phyloP scores from a whole-genome alignment of 306 rosid genomes.

The Lagenaria siceraria region DNA sequence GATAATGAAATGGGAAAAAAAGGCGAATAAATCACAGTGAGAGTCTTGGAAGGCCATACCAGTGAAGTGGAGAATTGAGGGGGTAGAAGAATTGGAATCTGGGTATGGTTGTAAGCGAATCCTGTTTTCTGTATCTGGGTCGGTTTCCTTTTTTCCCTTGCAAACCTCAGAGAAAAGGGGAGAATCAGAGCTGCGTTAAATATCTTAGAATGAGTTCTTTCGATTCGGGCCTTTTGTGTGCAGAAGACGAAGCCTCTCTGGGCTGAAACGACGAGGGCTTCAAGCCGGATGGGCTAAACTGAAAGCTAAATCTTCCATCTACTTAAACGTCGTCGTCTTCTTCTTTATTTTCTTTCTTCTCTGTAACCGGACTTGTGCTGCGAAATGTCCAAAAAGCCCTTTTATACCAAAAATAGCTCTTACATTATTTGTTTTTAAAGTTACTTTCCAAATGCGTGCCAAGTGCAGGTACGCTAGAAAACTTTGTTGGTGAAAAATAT shows the following conservation, averaged over 20 bases:
- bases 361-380: neutral
- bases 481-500: neutral
- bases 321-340: neutral
- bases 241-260: neutral
- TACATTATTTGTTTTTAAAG: neutral
- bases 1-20: neutral
- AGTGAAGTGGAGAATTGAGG: neutral
- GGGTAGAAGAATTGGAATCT: neutral
- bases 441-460: neutral
- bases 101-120: neutral
- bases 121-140: neutral
- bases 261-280: neutral
- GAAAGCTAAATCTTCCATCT: neutral
- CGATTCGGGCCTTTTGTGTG: neutral
- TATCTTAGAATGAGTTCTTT: neutral
- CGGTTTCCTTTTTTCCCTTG: neutral
- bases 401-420: neutral
- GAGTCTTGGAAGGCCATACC: neutral
- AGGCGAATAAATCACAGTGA: neutral
- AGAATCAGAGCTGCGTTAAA: constrained; percentile 3
- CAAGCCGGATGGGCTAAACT: neutral
- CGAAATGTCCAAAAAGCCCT: neutral
- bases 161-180: neutral
- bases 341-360: neutral
- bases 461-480: neutral